A percentile compares a stretch with the other conserved stretches of the same genome.
These are phyloP conservation scores for Taphrina betulina DNA, from an alignment of 1,139 yeast species.

Conservation along the genomic window DNA sequence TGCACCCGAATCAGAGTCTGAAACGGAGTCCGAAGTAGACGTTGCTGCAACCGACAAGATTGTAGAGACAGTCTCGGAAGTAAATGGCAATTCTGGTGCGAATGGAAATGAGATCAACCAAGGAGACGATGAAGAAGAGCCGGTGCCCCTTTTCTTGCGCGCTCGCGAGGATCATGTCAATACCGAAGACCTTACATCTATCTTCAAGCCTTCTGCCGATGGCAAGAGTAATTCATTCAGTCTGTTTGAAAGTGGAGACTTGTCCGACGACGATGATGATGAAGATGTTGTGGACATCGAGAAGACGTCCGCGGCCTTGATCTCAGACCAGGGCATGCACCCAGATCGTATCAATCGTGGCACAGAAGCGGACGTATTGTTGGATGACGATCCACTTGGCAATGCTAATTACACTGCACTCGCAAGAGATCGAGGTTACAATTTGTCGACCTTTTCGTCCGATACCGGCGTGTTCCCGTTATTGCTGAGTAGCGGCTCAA, in stretches of 20 bases:
- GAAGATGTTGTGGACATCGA: conserved; percentile 16
- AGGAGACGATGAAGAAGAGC: conserved; percentile 48
- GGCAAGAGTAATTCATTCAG: conserved; percentile 62
- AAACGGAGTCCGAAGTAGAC: conserved; percentile 52
- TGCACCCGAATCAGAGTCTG: conserved; percentile 46
- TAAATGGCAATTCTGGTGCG: neutral
- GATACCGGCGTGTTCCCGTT: conserved; percentile 15
- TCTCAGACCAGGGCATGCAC: conserved; percentile 4
- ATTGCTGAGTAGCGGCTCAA: conserved; percentile 9
- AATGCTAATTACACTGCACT: conserved; percentile 19
- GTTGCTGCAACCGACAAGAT: conserved; percentile 39
- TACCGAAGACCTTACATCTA: conserved; percentile 11
- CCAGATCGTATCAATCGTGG: conserved; percentile 16
- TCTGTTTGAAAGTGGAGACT: conserved; percentile 68
- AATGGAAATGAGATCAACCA: neutral
- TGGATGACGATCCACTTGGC: neutral
- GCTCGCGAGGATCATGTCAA: neutral
- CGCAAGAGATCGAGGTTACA: conserved; percentile 23
- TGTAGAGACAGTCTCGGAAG: neutral
- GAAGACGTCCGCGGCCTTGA: neutral
- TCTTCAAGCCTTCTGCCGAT: conserved; percentile 38
- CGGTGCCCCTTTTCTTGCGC: conserved; percentile 40
- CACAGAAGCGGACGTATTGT: neutral
- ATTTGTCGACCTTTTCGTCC: neutral
- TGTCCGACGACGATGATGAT: conserved; percentile 37